A percentile compares a stretch with the other conserved stretches of the same genome.
These are phyloP conservation scores for Litchi chinensis DNA, from an alignment of 345 rosid species.

Conservation along the genomic window DNA sequence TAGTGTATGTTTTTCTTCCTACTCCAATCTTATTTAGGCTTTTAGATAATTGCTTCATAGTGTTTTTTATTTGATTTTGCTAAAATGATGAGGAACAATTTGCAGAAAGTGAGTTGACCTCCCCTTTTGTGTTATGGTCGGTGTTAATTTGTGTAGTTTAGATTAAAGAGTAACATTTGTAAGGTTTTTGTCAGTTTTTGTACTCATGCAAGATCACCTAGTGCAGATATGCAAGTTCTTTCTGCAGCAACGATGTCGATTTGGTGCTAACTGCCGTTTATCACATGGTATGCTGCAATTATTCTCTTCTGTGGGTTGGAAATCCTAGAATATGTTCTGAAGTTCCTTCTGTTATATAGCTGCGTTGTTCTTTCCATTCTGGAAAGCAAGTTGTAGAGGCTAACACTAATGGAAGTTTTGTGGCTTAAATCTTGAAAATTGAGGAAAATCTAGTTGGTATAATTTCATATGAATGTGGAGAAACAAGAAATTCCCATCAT, in stretches of 20 bases:
- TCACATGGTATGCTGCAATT: slow-evolving; percentile 80
- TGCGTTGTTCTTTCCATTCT: background rate
- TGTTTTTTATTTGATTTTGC: background rate
- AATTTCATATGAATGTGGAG: background rate
- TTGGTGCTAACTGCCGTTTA: slow-evolving; percentile 85
- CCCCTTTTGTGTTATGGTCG: background rate
- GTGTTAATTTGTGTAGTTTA: background rate
- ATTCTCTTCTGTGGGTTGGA: slow-evolving; percentile 22
- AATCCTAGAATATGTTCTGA: slow-evolving; percentile 3
- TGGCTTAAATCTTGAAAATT: slow-evolving; percentile 8
- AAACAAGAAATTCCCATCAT: background rate
- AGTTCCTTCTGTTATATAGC: slow-evolving; percentile 2
- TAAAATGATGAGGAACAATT: background rate
- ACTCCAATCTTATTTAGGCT: background rate
- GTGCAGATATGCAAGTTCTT: slow-evolving; percentile 99
- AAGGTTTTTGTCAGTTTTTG: slow-evolving; percentile 23
- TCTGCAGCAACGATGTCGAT: slow-evolving; percentile 93
- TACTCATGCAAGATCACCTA: slow-evolving; percentile 56
- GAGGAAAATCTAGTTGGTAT: background rate
- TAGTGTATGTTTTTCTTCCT: background rate
- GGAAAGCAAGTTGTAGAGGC: slow-evolving; percentile 8
- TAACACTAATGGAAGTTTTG: background rate
- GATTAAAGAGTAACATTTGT: slow-evolving; percentile 4
- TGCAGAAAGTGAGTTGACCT: background rate
- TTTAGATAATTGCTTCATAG: background rate